A percentile compares a stretch with the other conserved stretches of the same genome.
Evolutionary conservation across 169 alveolate genomes (phyloP).

Genomic region (Plasmodium vivax): DNA sequence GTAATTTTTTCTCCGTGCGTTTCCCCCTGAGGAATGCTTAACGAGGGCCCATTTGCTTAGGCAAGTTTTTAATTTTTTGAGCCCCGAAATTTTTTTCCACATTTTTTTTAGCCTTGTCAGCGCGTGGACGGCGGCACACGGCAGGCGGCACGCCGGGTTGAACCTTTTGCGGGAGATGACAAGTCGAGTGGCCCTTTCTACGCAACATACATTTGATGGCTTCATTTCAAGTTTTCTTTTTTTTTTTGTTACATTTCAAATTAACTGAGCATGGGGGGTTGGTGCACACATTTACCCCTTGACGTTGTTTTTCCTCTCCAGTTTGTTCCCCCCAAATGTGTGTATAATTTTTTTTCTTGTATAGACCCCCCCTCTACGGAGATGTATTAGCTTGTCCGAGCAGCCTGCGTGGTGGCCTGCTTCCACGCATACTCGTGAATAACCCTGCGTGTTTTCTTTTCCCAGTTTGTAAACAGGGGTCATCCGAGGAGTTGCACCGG

Average conservation of each 20-base stretch:
- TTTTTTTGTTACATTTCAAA: background rate
- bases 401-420: too few relatives aligned
- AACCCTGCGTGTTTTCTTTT: too few relatives aligned
- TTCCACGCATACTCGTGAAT: too few relatives aligned
- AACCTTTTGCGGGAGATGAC: background rate
- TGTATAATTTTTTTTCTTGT: too few relatives aligned
- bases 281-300: background rate
- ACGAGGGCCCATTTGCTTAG: background rate
- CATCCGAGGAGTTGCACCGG: too few relatives aligned
- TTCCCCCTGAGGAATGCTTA: background rate
- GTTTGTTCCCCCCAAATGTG: too few relatives aligned
- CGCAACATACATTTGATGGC: background rate
- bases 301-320: too few relatives aligned
- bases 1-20: background rate
- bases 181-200: background rate
- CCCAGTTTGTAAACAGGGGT: too few relatives aligned
- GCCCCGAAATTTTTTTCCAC: background rate
- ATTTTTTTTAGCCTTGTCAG: background rate
- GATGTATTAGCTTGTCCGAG: too few relatives aligned
- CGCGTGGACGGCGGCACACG: background rate
- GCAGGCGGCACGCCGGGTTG: background rate
- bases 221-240: background rate
- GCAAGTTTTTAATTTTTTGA: background rate
- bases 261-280: background rate
- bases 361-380: too few relatives aligned